phyloP scores from a whole-genome alignment of 257 asterid species.

The Solanum gandarillasii region DNA sequence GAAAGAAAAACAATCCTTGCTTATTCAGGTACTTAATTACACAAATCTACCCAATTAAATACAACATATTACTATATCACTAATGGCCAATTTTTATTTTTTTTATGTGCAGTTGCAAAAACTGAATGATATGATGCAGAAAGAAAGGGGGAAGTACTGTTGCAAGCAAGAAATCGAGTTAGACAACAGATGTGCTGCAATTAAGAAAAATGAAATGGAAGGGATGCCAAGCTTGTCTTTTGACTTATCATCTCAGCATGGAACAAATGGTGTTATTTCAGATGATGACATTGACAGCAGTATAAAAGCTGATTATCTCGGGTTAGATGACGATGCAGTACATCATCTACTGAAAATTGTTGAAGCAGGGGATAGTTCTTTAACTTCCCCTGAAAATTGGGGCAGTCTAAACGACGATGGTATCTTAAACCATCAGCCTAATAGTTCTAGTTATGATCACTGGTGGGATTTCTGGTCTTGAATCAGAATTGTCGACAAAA shows the following conservation, averaged over 20 bases:
- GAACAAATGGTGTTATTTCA: slow-evolving; percentile 6
- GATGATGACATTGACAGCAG: slow-evolving; percentile 18
- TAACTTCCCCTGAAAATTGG: slow-evolving; percentile 31
- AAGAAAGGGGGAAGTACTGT: not conserved
- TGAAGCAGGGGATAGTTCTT: slow-evolving; percentile 18
- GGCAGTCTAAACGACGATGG: slow-evolving; percentile 22
- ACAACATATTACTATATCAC: not conserved
- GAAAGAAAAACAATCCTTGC: slow-evolving; percentile 32
- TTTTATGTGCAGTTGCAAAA: slow-evolving; percentile 28
- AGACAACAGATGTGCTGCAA: not conserved
- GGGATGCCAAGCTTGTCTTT: slow-evolving; percentile 1
- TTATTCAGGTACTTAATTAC: slow-evolving; percentile 20
- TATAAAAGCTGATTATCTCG: slow-evolving; percentile 9
- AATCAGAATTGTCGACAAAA: not conserved
- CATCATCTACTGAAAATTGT: slow-evolving; percentile 15
- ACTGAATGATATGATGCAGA: slow-evolving; percentile 11
- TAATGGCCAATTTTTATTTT: not conserved
- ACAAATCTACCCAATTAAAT: not conserved
- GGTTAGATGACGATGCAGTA: slow-evolving; percentile 5
- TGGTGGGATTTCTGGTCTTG: slow-evolving; percentile 56
- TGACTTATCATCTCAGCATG: not conserved
- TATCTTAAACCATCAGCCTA: slow-evolving; percentile 12
- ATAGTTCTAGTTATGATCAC: slow-evolving; percentile 1
- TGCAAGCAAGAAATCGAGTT: slow-evolving; percentile 5
- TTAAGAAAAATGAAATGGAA: not conserved